These are phyloP conservation scores for Trichoderma asperellum DNA, from an alignment of 2,329 filamentous ascomycete genomes.

Conservation along the genomic window DNA sequence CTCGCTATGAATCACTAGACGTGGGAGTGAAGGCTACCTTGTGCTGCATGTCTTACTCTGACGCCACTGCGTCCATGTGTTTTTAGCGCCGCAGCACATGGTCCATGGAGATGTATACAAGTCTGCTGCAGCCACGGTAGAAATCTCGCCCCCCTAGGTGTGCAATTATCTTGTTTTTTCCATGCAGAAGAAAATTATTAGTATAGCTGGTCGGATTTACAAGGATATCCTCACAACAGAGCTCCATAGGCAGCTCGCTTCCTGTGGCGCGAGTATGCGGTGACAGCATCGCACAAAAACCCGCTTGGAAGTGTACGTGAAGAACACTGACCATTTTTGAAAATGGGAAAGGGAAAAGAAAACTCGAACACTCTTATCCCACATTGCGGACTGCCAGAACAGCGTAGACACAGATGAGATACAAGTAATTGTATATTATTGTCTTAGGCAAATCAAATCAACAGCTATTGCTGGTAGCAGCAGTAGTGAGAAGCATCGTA, in stretches of 20 bases:
- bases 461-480: background rate
- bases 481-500: background rate
- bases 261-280: constrained; percentile 25
- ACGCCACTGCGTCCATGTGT: constrained; percentile 21
- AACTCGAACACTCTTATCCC: background rate
- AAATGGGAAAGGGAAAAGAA: background rate
- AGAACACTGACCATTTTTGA: background rate
- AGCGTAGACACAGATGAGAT: background rate
- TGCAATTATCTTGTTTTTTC: background rate
- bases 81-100: constrained; percentile 26
- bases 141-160: background rate
- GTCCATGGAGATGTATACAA: background rate
- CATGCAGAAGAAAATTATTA: background rate
- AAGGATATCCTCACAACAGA: background rate
- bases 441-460: background rate
- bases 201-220: too few relatives aligned
- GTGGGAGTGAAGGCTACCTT: constrained; percentile 1
- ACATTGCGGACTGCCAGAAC: background rate
- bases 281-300: constrained; percentile 21
- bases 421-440: background rate
- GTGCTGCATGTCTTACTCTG: constrained; percentile 15
- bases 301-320: background rate
- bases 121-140: background rate
- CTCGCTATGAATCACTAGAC: constrained; percentile 20
- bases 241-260: constrained; percentile 24